Conservation (phyloP, 2,329 filamentous ascomycete species). For the Colletotrichum costaricense region DNA sequence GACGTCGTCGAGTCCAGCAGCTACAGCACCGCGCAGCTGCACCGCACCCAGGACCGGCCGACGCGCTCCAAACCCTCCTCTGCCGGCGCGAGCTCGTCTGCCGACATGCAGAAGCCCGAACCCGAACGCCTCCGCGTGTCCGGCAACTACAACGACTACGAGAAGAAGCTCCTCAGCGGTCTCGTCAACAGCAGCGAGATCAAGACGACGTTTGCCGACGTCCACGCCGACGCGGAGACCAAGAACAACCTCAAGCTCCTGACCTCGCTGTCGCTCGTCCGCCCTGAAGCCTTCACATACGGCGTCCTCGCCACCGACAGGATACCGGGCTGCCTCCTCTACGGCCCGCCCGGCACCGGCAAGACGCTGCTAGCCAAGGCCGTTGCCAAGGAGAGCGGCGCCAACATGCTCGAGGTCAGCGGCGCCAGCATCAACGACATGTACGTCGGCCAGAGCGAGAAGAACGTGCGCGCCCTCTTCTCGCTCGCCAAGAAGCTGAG, state of each 20-base stretch:
- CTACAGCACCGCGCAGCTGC: slow-evolving; percentile 26
- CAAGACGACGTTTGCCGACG: slow-evolving; percentile 86
- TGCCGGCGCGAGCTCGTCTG: slow-evolving; percentile 15
- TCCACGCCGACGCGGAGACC: slow-evolving; percentile 85
- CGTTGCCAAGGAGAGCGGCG: slow-evolving; percentile 75
- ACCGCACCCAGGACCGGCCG: slow-evolving; percentile 16
- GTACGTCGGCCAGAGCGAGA: slow-evolving; percentile 96
- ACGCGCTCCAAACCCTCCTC: slow-evolving; percentile 36
- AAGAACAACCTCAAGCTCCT: slow-evolving; percentile 89
- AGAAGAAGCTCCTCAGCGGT: slow-evolving; percentile 84
- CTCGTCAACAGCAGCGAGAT: slow-evolving; percentile 86
- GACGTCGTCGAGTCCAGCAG: slow-evolving; percentile 36
- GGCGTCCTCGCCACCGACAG: slow-evolving; percentile 92
- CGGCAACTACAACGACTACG: slow-evolving; percentile 75
- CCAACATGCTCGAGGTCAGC: slow-evolving; percentile 85
- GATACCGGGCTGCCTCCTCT: slow-evolving; percentile 88
- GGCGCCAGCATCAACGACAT: slow-evolving; percentile 95
- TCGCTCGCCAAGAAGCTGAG: slow-evolving; percentile 89
- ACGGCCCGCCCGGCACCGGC: slow-evolving; percentile 86
- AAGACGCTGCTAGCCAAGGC: slow-evolving; percentile 78
- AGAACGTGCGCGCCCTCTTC: slow-evolving; percentile 94
- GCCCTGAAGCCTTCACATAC: slow-evolving; percentile 96
- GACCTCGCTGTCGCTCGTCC: slow-evolving; percentile 85
- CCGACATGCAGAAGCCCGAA: slow-evolving; percentile 26
- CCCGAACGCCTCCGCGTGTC: slow-evolving; percentile 33